Conservation (phyloP, 768 basidiomycete species). For the Phaffia australis region DNA sequence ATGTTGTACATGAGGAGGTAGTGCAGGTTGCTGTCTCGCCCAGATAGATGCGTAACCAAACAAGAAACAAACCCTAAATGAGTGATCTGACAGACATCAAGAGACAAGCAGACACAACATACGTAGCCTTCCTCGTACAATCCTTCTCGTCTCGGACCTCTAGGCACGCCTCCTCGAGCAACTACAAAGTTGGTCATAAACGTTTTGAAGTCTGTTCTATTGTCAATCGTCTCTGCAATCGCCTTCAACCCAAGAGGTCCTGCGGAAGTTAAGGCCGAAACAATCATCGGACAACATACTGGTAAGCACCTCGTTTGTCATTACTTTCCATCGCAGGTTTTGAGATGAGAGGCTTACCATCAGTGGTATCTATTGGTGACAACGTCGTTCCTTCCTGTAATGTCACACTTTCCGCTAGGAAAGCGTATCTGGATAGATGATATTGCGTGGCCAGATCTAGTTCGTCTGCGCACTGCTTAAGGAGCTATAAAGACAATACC, state of each 20-base stretch:
- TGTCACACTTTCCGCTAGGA: conserved; percentile 80
- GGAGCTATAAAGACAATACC: conserved; percentile 44
- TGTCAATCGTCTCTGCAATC: conserved; percentile 83
- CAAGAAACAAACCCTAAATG: not conserved
- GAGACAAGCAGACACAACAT: conserved; percentile 39
- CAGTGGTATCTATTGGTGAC: conserved; percentile 46
- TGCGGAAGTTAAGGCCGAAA: conserved; percentile 27
- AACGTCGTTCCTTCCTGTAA: conserved; percentile 79
- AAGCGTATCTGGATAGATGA: conserved; percentile 87
- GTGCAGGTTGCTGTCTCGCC: conserved; percentile 43
- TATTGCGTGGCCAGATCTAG: conserved; percentile 97
- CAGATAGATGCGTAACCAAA: not conserved
- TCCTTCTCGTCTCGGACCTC: conserved; percentile 78
- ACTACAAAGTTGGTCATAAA: conserved; percentile 98
- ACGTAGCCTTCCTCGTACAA: conserved; percentile 89
- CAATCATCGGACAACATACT: conserved; percentile 2
- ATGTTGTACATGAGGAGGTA: conserved; percentile 35
- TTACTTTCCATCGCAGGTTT: too few relatives aligned
- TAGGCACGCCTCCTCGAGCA: conserved; percentile 53
- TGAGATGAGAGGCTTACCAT: conserved; percentile 31
- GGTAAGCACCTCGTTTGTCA: too few relatives aligned
- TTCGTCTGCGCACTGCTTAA: conserved; percentile 93
- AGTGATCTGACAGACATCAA: not conserved
- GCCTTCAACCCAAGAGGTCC: conserved; percentile 63
- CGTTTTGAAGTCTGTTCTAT: conserved; percentile 82